A percentile compares a stretch with the other conserved stretches of the same genome.
These are phyloP conservation scores for Coemansia furcata DNA, from an alignment of 192 early-diverging fungal species.

Conservation along the genomic window DNA sequence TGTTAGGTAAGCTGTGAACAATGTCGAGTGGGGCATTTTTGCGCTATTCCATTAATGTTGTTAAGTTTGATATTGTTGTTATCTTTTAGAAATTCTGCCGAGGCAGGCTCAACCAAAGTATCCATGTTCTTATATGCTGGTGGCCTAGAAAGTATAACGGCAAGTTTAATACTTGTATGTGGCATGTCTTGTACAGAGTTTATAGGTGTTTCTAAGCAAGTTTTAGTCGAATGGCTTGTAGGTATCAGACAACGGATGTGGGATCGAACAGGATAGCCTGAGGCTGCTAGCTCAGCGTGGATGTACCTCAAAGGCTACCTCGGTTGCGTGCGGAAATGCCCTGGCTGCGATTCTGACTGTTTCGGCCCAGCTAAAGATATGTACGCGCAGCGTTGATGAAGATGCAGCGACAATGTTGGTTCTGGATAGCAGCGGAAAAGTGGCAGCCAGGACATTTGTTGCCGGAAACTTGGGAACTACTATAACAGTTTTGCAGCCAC, in stretches of 20 bases:
- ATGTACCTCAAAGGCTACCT: conserved; percentile 17
- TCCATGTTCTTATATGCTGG: conserved; percentile 7
- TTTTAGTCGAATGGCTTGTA: background rate
- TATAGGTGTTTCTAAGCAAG: background rate
- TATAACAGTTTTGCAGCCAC: conserved; percentile 30
- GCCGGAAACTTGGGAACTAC: conserved; percentile 29
- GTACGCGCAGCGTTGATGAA: conserved; percentile 14
- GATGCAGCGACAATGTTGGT: conserved; percentile 11
- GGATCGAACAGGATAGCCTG: conserved; percentile 10
- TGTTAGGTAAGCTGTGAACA: conserved; percentile 9
- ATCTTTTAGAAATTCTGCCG: conserved; percentile 12
- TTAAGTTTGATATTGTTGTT: background rate
- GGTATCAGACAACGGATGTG: conserved; percentile 26
- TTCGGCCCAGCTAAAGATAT: conserved; percentile 25
- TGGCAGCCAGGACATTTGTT: background rate
- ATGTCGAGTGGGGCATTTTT: no score
- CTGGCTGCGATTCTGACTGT: conserved; percentile 25
- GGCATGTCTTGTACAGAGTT: background rate
- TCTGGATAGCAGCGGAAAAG: conserved; percentile 6
- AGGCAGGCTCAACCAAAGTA: conserved; percentile 23
- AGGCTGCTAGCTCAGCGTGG: conserved; percentile 19
- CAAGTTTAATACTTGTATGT: background rate
- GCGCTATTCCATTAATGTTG: background rate
- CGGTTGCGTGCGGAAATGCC: conserved; percentile 7
- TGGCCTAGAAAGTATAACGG: conserved; percentile 29